Evolutionary conservation across 2,329 filamentous ascomycete genomes (phyloP).

Genomic region (Colletotrichum sp.): DNA sequence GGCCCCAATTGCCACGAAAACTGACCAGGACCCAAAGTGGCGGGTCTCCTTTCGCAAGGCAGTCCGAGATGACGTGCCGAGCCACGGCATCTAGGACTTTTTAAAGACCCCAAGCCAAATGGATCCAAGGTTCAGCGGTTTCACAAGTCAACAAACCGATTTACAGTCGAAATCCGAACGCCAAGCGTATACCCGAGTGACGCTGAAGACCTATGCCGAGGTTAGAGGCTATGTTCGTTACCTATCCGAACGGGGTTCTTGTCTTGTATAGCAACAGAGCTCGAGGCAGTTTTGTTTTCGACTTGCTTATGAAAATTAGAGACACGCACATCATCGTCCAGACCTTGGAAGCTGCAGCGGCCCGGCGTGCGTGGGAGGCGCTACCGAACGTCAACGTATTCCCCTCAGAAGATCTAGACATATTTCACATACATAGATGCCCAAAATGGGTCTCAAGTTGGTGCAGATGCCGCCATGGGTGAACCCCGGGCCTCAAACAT

Average conservation of each 20-base stretch:
- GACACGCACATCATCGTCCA: neutral
- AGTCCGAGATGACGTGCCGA: neutral
- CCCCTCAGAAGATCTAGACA: neutral
- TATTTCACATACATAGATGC: neutral
- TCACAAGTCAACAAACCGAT: neutral
- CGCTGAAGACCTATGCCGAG: neutral
- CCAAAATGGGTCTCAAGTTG: neutral
- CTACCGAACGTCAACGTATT: neutral
- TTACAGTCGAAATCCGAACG: neutral
- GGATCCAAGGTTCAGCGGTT: too few species aligned
- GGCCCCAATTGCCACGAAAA: neutral
- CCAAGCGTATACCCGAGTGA: neutral
- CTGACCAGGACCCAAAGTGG: neutral
- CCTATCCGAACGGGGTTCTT: neutral
- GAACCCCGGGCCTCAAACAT: neutral
- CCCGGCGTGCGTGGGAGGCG: neutral
- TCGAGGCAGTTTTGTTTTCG: neutral
- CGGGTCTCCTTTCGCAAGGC: neutral
- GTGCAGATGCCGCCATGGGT: neutral
- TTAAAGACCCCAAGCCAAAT: accelerated
- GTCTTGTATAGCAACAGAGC: neutral
- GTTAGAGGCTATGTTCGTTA: neutral
- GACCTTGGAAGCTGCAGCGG: neutral
- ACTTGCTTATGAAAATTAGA: neutral
- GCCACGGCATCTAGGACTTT: neutral